Base-by-base conservation (phyloP, 2,329 filamentous ascomycete species). In the Trichoderma breve region DNA sequence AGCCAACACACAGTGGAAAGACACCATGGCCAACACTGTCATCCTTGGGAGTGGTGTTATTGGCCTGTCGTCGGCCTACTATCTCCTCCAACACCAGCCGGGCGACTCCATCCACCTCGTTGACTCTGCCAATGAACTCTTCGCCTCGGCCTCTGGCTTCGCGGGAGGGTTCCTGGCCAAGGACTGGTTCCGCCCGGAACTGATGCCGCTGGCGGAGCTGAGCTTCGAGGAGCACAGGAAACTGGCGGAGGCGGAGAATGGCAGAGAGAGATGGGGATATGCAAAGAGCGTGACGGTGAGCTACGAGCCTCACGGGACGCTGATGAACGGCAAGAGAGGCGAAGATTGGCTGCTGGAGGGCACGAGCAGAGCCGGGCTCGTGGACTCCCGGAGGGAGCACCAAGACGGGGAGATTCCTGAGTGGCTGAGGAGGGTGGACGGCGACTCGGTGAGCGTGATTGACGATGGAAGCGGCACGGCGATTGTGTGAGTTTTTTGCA, bases 131-230 rank as follows among this genome's bases (percentile, higher is more conserved):
- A 78, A 82, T 1, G 79, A 88, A 73, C 85, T 95, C 36, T 93
- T 95, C 80, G 86, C 88, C 12, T 93, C 90, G 34, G 92, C 93
- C 0, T 94, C 91, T 2, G 92, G 93, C 1, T 90, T 88, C 74
- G 91, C 92, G 0, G 93, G 87, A 21, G 92, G 93, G 0, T 95
- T 95, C 77, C 78, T 95, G 9, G 92, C 92, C 0, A 85, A 84
- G 39, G 91, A 95, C 79, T 95, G 92, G 92, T 93, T 92, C 76
- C 84, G 84, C 0, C 83, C 88, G 0, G 83, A 85, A 1, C 82
- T 89, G 6, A 84, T 87, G 0, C 82, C 85, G 0, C 84, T 95
- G 1, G 92, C 89, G 8, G 85, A 85, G 0, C 83, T 95, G 14
- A 93, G 90, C 53, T 95, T 92, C 77, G 85, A 86, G 5, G 85